These are phyloP conservation scores for Eucalyptus marginata DNA, from an alignment of 345 rosid genomes.

Conservation along the genomic window DNA sequence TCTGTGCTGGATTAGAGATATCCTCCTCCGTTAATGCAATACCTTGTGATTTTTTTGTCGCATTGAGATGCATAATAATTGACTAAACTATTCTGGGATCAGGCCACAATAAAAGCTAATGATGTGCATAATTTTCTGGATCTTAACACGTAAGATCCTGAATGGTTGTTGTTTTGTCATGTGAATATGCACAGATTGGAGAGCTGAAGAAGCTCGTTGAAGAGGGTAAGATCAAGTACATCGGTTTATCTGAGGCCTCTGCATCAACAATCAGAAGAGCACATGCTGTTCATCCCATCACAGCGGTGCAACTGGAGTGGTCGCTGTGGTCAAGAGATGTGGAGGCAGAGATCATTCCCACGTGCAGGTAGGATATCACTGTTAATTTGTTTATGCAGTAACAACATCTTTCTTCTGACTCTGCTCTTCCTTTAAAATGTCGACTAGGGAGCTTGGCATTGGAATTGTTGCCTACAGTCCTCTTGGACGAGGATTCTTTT, in stretches of 20 bases:
- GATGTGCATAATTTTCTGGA: neutral
- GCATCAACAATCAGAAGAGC: constrained; percentile 76
- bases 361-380: constrained; percentile 4
- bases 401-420: neutral
- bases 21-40: neutral
- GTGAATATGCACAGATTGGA: constrained; percentile 12
- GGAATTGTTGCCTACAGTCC: constrained; percentile 73
- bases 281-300: constrained; percentile 72
- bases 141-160: neutral
- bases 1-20: neutral
- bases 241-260: constrained; percentile 71
- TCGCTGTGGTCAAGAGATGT: constrained; percentile 81
- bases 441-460: constrained; percentile 58
- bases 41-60: neutral
- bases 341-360: constrained; percentile 54
- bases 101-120: neutral
- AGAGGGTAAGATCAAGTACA: constrained; percentile 69
- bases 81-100: neutral
- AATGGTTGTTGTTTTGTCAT: neutral
- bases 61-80: neutral
- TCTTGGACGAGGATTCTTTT: constrained; percentile 54
- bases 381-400: neutral
- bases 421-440: neutral
- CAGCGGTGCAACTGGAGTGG: constrained; percentile 74
- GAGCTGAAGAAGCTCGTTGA: constrained; percentile 61